phyloP scores from a whole-genome alignment of 768 basidiomycete species.

The Piloderma croceum region DNA sequence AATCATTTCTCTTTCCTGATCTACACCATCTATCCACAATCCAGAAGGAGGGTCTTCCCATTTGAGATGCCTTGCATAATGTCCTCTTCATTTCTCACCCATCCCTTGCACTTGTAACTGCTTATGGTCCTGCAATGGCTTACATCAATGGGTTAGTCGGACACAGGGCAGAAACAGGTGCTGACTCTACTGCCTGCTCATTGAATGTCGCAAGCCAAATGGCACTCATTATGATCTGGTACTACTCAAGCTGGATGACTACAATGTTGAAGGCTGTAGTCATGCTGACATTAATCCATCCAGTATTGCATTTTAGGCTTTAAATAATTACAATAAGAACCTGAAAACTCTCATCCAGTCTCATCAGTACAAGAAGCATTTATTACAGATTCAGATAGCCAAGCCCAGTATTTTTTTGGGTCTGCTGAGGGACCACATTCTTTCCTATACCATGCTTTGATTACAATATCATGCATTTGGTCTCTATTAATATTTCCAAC shows the following conservation, averaged over 20 bases:
- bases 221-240: conserved; percentile 29
- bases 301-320: conserved; percentile 1
- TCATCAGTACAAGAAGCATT: conserved; percentile 2
- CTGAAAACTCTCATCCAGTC: not conserved
- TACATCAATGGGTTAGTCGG: conserved; percentile 31
- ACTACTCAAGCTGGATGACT: conserved; percentile 23
- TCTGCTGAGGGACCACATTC: conserved; percentile 13
- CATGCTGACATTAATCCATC: conserved; percentile 20
- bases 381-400: not conserved
- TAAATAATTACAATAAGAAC: not conserved
- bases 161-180: conserved; percentile 32
- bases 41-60: conserved; percentile 23
- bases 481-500: conserved; percentile 20
- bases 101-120: conserved; percentile 21
- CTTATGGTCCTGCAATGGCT: conserved; percentile 22
- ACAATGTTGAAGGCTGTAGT: conserved; percentile 15
- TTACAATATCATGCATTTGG: conserved; percentile 30
- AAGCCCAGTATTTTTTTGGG: conserved; percentile 3
- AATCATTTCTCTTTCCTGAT: conserved; percentile 31
- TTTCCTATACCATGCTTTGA: conserved; percentile 25
- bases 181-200: conserved; percentile 23
- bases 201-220: conserved; percentile 23
- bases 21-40: conserved; percentile 29
- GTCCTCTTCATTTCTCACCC: conserved; percentile 11
- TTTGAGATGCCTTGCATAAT: conserved; percentile 27